Percentiles rank a stretch among this genome's conserved stretches.
phyloP scores from a whole-genome alignment of 2,329 filamentous ascomycete species.

The Pseudogymnoascus sp. region DNA sequence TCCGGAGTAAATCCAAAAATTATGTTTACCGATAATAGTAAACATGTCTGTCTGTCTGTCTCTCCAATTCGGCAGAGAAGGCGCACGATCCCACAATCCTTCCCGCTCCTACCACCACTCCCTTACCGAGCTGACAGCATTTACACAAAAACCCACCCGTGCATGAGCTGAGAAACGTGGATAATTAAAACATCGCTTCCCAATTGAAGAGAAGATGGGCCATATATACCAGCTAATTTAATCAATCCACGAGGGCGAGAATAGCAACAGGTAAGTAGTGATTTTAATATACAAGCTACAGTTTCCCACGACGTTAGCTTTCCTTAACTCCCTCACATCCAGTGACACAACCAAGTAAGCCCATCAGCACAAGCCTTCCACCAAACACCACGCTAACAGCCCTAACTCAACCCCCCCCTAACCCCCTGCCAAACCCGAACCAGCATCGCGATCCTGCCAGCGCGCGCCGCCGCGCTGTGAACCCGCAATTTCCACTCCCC shows the following conservation, averaged over 20 bases:
- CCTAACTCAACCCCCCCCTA: neutral
- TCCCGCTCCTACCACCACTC: neutral
- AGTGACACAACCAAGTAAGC: too few relatives aligned
- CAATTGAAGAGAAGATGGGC: neutral
- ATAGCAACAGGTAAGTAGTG: too few relatives aligned
- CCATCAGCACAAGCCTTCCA: too few relatives aligned
- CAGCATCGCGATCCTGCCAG: neutral
- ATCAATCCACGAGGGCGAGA: neutral
- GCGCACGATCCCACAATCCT: neutral
- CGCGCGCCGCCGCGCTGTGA: too few relatives aligned
- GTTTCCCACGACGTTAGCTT: too few relatives aligned
- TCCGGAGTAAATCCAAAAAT: neutral
- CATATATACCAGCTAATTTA: neutral
- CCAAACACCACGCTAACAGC: neutral
- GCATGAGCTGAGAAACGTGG: neutral
- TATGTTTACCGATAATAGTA: neutral
- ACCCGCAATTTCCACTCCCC: neutral
- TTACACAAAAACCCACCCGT: neutral
- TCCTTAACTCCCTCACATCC: too few relatives aligned
- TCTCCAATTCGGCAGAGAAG: neutral
- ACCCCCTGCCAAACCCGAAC: neutral
- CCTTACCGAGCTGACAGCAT: neutral
- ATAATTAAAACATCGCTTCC: neutral
- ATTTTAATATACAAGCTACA: too few relatives aligned
- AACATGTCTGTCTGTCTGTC: neutral